Evolutionary conservation across 441 rosid species (phyloP), one percentile per base, ranked within the genome.

Genomic region (Pelargonium cotyledonis): DNA sequence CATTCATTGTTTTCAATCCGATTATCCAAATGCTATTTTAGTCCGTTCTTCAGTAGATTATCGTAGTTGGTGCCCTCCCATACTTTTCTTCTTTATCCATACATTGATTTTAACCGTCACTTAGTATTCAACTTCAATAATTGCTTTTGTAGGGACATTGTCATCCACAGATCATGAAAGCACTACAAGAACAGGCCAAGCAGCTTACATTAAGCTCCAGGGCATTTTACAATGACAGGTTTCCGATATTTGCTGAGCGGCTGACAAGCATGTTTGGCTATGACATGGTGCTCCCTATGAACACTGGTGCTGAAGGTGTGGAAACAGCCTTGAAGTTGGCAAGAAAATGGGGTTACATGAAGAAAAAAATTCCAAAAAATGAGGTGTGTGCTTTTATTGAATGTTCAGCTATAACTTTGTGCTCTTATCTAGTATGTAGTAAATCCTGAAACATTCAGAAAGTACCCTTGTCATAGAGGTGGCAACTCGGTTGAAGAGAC

Each of bases 281-380:
- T 68, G 97, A 91, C 58, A 91, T 94, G 99, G 95, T 91, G 55
- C 88, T 94, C 69, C 99, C 99, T 2, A 94, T 94, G 99, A 94
- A 94, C 71, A 94, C 99, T 0, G 96, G 97, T 7, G 99, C 99
- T 40, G 97, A 94, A 83, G 97, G 99, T 73, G 97, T 91, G 35
- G 97, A 94, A 70, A 91, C 99, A 10, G 96, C 96, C 69, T 79
- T 94, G 78, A 89, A 94, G 72, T 12, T 88, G 82, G 97, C 97
- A 4, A 87, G 99, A 74, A 94, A 94, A 82, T 94, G 97, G 99
- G 99, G 99, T 75, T 85, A 88, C 53, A 85, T 83, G 68, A 89
- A 85, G 80, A 94, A 94, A 79, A 77, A 77, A 6, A 87, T 94
- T 41, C 87, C 94, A 60, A 84, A 78, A 77, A 87, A 94, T 76